Percentiles rank a stretch among this genome's conserved stretches.
Evolutionary conservation across 2,329 filamentous ascomycete genomes (phyloP).

Genomic region (Aplosporella prunicola): DNA sequence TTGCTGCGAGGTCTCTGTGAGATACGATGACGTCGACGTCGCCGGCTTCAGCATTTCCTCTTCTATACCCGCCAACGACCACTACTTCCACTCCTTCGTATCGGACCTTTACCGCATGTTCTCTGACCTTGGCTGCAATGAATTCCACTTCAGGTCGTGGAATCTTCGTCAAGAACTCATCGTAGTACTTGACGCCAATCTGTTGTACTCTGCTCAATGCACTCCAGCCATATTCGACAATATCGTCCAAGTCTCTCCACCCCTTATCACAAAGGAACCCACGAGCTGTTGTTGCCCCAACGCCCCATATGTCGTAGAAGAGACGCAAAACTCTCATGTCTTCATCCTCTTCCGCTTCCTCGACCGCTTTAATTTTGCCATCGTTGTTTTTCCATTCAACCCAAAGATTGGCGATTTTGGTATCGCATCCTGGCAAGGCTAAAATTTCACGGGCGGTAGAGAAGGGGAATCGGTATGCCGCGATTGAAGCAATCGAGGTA

Average conservation of each 20-base stretch:
- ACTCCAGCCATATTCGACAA: constrained; percentile 74
- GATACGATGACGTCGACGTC: constrained; percentile 83
- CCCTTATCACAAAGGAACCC: constrained; percentile 68
- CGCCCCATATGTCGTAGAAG: constrained; percentile 89
- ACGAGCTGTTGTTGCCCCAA: constrained; percentile 69
- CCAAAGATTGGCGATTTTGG: constrained; percentile 69
- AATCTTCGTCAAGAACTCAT: constrained; percentile 68
- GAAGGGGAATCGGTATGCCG: constrained; percentile 64
- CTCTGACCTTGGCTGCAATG: constrained; percentile 55
- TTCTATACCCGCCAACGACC: constrained; percentile 72
- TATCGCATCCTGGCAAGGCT: constrained; percentile 66
- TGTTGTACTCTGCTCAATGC: constrained; percentile 71
- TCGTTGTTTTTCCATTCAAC: constrained; percentile 57
- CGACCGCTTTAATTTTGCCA: constrained; percentile 53
- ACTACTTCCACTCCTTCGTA: constrained; percentile 46
- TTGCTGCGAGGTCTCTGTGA: constrained; percentile 62
- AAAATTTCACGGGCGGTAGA: constrained; percentile 34
- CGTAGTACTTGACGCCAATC: constrained; percentile 88
- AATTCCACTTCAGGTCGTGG: constrained; percentile 61
- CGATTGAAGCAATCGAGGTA: constrained; percentile 71
- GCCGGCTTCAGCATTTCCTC: constrained; percentile 62
- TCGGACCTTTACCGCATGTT: constrained; percentile 56
- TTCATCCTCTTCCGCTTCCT: constrained; percentile 54
- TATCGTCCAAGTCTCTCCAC: constrained; percentile 77
- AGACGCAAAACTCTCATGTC: constrained; percentile 53